A percentile compares a stretch with the other conserved stretches of the same genome.
phyloP scores from a whole-genome alignment of 805 yeast genomes.

The Priceomyces haplophilus region DNA sequence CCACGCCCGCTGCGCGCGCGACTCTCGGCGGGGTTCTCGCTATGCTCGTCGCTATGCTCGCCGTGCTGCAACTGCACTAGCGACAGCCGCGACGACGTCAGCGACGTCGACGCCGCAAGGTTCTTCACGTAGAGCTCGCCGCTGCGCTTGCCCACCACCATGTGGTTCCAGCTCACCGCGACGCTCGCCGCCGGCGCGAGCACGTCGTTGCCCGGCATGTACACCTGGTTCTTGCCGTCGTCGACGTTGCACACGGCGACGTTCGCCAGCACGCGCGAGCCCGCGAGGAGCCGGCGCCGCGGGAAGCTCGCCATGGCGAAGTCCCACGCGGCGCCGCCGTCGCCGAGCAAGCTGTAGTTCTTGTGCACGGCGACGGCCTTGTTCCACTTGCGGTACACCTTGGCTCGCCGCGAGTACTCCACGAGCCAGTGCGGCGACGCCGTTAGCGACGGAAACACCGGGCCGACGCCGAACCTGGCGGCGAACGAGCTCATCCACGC shows the following conservation, averaged over 20 bases:
- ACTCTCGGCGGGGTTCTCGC: too few species aligned
- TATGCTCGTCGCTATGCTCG: not conserved
- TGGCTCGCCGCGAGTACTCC: conserved; percentile 44
- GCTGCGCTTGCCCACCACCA: conserved; percentile 25
- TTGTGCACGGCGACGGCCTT: conserved; percentile 28
- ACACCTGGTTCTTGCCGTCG: conserved; percentile 37
- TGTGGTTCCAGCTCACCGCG: conserved; percentile 31
- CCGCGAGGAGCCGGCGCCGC: conserved; percentile 26
- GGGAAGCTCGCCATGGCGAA: conserved; percentile 23
- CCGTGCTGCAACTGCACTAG: conserved; percentile 14
- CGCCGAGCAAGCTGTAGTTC: conserved; percentile 28
- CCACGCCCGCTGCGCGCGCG: conserved; percentile 5
- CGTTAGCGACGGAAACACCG: conserved; percentile 42
- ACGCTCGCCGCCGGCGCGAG: conserved; percentile 16
- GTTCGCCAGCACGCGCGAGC: conserved; percentile 25
- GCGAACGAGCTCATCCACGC: conserved; percentile 50
- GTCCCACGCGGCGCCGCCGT: conserved; percentile 24
- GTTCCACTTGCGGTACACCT: conserved; percentile 36
- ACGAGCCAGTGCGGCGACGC: conserved; percentile 44
- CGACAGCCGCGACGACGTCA: conserved; percentile 23
- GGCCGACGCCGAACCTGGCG: conserved; percentile 33
- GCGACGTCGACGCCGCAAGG: conserved; percentile 29
- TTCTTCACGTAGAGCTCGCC: conserved; percentile 34
- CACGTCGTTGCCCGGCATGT: conserved; percentile 30
- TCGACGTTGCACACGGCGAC: conserved; percentile 28